phyloP scores from a whole-genome alignment of 2,329 filamentous ascomycete genomes.

The Leptographium flavum region DNA sequence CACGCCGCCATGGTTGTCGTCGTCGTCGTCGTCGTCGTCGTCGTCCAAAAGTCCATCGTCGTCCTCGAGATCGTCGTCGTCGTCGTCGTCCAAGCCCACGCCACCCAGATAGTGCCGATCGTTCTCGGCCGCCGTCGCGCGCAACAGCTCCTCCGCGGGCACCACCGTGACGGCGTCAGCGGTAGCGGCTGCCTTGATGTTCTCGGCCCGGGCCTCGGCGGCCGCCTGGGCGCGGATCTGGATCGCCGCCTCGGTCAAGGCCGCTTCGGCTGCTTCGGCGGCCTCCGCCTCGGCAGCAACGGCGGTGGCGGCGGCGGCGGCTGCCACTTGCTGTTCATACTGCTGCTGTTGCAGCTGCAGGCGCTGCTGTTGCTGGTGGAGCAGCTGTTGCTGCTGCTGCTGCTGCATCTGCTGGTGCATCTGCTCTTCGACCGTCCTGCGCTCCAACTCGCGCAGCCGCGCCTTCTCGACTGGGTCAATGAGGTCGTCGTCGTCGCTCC shows the following conservation, averaged over 20 bases:
- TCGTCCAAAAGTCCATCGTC: neutral
- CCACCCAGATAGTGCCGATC: neutral
- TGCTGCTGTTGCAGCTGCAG: constrained; percentile 14
- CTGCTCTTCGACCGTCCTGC: constrained; percentile 20
- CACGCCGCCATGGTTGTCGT: neutral
- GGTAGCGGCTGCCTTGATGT: neutral
- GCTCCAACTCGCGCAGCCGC: constrained; percentile 34
- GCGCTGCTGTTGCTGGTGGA: constrained; percentile 16
- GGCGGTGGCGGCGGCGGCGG: neutral
- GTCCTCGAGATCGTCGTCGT: neutral
- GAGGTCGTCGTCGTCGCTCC: constrained; percentile 52
- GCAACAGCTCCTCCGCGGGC: too few relatives aligned
- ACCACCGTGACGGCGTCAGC: neutral
- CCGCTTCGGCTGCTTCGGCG: neutral
- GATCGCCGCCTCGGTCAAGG: neutral
- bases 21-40: neutral
- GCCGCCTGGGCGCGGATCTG: too few relatives aligned
- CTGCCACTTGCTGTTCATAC: constrained; percentile 5
- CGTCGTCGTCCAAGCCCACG: neutral
- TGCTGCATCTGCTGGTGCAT: constrained; percentile 15
- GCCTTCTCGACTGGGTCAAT: constrained; percentile 47
- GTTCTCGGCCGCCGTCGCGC: neutral
- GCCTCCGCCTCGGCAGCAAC: neutral
- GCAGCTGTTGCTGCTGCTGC: constrained; percentile 12
- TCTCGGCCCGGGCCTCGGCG: too few relatives aligned